Evolutionary conservation across 768 basidiomycete genomes (phyloP), one percentile per base, ranked within the genome.

Genomic region (Hygrocybe coccinea): DNA sequence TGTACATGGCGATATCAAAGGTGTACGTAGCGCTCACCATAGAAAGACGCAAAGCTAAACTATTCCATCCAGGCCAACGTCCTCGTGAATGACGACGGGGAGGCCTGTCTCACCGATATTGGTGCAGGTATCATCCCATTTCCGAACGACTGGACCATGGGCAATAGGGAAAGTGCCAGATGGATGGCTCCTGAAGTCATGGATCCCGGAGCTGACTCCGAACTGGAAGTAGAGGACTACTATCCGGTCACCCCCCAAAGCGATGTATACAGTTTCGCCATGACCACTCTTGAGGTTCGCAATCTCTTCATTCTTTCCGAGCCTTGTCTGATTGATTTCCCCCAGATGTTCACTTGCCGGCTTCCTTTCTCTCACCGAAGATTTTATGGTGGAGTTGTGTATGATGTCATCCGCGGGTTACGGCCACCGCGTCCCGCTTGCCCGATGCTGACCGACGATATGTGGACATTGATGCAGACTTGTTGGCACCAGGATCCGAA

Each of bases 141-240:
- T 14, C 51, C 51, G 7, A 36, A 38, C 7, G 51, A 52, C 24
- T 52, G 41, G 38, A 29, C 51, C 5, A 14, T 52, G 37, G 21
- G 17, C 6, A 50, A 35, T 33, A 50, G 49, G n/a, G 67, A 65
- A 1, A 59, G 55, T n/a, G 55, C 60, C 9, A 53, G 70, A 36
- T 72, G 71, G 71, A 67, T 61, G 37, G 68, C 70, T 5, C 71
- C 70, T 0, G 71, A 72, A 56, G 51, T 70, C 9, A 62, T 69
- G 49, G 54, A 57, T 37, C 59, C 36, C 5, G 12, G 25, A 6
- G n/a, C 51, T 11, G n/a, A 52, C 12, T 53, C 48, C 34, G 45
- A 55, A 12, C 9, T 8, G 3, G 24, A 15, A 5, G 37, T 1
- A 15, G 44, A 35, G 2, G 50, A 24, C n/a, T 25, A 19, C 44